Conservation (phyloP, 2,329 filamentous ascomycete species). For the Xylaria sp. region DNA sequence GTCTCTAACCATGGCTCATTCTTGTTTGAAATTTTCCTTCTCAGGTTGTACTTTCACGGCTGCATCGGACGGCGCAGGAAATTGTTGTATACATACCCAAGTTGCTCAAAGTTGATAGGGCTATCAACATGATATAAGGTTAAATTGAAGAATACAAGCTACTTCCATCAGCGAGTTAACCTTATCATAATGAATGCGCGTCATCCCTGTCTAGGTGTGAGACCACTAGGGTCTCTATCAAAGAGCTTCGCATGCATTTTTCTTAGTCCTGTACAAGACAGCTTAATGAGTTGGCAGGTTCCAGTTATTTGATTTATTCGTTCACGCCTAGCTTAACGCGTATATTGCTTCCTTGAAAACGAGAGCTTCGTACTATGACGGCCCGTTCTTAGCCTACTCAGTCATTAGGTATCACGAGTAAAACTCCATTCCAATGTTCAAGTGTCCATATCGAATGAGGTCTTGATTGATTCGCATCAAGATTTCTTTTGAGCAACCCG, state of each 20-base stretch:
- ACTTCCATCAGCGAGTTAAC: not conserved
- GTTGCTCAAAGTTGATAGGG: slow-evolving; percentile 1
- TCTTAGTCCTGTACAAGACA: too few relatives aligned
- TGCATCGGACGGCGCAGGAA: slow-evolving; percentile 36
- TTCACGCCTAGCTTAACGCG: too few relatives aligned
- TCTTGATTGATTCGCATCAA: not conserved
- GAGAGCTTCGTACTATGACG: too few relatives aligned
- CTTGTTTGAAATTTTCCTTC: slow-evolving; percentile 14
- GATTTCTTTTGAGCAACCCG: not conserved
- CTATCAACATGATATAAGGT: slow-evolving; percentile 13
- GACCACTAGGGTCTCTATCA: not conserved
- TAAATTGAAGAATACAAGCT: slow-evolving; percentile 24
- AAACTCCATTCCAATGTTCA: not conserved
- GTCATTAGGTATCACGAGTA: too few relatives aligned
- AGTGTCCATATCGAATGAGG: not conserved
- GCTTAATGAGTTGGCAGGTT: too few relatives aligned
- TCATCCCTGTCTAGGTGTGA: not conserved
- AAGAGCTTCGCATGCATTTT: too few relatives aligned
- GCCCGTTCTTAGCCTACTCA: too few relatives aligned
- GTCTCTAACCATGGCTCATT: slow-evolving; percentile 4
- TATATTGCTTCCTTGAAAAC: too few relatives aligned
- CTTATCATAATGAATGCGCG: not conserved
- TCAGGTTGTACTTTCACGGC: slow-evolving; percentile 13
- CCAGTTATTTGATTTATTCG: too few relatives aligned
- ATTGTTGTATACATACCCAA: slow-evolving; percentile 28